Percentiles rank a stretch among this genome's conserved stretches.
Conservation (phyloP, 1,139 yeast species). For the Groenewaldozyma auringiensis region DNA sequence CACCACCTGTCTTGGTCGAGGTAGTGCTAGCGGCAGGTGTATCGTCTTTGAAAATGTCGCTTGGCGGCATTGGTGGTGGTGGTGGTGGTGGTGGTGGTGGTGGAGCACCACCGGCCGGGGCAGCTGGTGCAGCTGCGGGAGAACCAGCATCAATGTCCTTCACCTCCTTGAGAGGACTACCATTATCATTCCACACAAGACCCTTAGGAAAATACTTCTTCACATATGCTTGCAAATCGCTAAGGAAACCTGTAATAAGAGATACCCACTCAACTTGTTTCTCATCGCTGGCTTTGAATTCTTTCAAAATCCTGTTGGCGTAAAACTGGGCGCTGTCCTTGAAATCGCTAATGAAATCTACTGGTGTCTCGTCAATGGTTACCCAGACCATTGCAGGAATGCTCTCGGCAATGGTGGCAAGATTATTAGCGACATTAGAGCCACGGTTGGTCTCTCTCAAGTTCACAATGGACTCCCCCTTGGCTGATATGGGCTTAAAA, state of each 20-base stretch:
- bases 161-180: conserved; percentile 28
- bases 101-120: conserved; percentile 34
- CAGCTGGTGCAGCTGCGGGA: conserved; percentile 27
- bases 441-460: conserved; percentile 70
- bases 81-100: conserved; percentile 48
- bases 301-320: conserved; percentile 84
- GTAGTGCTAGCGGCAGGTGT: conserved; percentile 20
- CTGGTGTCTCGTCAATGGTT: conserved; percentile 60
- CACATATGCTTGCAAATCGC: conserved; percentile 61
- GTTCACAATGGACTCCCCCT: conserved; percentile 49
- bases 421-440: conserved; percentile 56
- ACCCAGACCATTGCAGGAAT: conserved; percentile 91
- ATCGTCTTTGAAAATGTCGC: conserved; percentile 51
- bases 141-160: conserved; percentile 37
- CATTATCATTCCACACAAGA: conserved; percentile 60
- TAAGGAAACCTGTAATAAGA: conserved; percentile 52
- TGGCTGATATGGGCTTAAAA: conserved; percentile 61
- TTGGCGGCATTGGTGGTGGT: conserved; percentile 49
- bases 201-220: conserved; percentile 79
- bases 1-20: conserved; percentile 38
- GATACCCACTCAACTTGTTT: conserved; percentile 77
- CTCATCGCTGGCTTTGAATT: conserved; percentile 61
- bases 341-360: conserved; percentile 68
- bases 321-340: conserved; percentile 92
- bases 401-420: conserved; percentile 83